Evolutionary conservation across 805 yeast species (phyloP).

Genomic region (Candida schatavii): DNA sequence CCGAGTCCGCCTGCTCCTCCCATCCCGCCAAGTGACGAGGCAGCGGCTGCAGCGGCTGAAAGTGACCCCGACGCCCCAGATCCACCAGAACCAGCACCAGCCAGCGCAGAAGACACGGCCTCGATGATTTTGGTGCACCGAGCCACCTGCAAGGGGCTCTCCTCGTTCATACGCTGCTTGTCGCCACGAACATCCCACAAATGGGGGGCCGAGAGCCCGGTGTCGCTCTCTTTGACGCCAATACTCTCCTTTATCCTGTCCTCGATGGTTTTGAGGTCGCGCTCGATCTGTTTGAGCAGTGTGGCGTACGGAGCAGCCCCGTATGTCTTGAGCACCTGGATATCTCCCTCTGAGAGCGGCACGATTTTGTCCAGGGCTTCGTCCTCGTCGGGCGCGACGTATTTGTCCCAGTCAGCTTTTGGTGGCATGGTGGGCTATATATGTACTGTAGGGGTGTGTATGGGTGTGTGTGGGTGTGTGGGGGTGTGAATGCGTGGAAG

Average conservation of each 20-base stretch:
- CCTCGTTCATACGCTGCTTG: constrained; percentile 86
- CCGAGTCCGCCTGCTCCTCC: no score
- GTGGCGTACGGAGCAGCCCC: constrained; percentile 96
- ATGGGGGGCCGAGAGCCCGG: constrained; percentile 96
- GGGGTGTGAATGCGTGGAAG: background rate
- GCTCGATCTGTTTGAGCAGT: constrained; percentile 76
- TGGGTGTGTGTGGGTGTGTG: background rate
- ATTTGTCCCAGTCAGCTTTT: constrained; percentile 98
- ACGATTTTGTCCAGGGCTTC: constrained; percentile 69
- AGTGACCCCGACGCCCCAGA: no score
- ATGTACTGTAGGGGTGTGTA: no score
- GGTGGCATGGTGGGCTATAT: constrained; percentile 83
- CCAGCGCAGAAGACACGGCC: no score
- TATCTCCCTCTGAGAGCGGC: constrained; percentile 94
- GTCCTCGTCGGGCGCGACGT: constrained; percentile 79
- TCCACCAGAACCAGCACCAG: no score
- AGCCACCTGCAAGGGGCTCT: constrained; percentile 97
- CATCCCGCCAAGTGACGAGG: constrained; percentile 23
- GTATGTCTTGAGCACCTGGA: constrained; percentile 93
- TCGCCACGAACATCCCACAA: constrained; percentile 98
- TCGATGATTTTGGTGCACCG: constrained; percentile 96
- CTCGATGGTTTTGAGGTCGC: constrained; percentile 82
- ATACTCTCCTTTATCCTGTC: constrained; percentile 88
- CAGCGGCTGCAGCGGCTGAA: constrained; percentile 32
- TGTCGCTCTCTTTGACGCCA: constrained; percentile 92